Evolutionary conservation across 139 green algal genomes (phyloP).

Genomic region (Chlorella sp.): DNA sequence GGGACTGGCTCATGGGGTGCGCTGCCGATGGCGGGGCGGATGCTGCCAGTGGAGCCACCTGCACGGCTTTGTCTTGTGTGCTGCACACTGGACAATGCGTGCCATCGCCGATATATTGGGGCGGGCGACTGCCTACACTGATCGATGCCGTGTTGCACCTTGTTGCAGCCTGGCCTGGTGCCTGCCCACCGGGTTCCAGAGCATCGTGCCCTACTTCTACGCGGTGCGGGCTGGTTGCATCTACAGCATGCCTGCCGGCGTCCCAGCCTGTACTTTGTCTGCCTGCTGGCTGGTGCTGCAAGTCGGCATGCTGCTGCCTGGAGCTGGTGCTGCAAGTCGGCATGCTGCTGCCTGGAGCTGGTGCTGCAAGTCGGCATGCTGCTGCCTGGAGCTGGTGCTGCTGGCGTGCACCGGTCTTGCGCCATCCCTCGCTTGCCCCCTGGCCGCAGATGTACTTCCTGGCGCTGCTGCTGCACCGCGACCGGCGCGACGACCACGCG

Average conservation of each 20-base stretch:
- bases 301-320: too few species aligned
- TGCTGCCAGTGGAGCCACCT: too few species aligned
- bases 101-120: too few species aligned
- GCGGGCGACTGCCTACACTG: not conserved
- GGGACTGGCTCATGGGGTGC: slow-evolving; percentile 92
- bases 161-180: slow-evolving; percentile 78
- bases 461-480: slow-evolving; percentile 79
- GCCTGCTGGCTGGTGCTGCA: too few species aligned
- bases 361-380: too few species aligned
- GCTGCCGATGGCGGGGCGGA: slow-evolving; percentile 7
- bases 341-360: too few species aligned
- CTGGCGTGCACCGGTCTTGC: too few species aligned
- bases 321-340: too few species aligned
- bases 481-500: slow-evolving; percentile 83
- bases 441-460: slow-evolving; percentile 86
- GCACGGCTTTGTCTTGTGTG: too few species aligned
- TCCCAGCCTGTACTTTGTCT: not conserved
- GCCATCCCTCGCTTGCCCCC: not conserved
- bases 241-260: not conserved
- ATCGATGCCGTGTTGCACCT: too few species aligned
- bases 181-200: slow-evolving; percentile 84
- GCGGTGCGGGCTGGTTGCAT: slow-evolving; percentile 35
- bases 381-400: too few species aligned
- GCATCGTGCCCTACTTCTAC: slow-evolving; percentile 95
- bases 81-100: too few species aligned